Evolutionary conservation across 2,329 filamentous ascomycete genomes (phyloP).

Genomic region (Pseudocercospora vitis): DNA sequence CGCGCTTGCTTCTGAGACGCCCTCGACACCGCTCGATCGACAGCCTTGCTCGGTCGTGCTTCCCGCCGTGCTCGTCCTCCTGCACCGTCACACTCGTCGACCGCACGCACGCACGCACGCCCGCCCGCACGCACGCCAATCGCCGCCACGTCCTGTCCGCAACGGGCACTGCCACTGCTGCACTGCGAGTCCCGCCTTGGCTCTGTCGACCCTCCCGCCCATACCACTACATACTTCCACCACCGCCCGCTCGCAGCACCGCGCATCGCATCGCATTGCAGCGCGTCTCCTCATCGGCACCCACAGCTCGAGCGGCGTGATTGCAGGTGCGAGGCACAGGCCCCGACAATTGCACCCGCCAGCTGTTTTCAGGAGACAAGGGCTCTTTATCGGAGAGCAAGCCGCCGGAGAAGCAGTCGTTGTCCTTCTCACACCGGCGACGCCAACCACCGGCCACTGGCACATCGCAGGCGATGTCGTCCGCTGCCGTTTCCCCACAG

Average conservation of each 20-base stretch:
- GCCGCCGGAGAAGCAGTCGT: neutral
- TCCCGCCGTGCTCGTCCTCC: neutral
- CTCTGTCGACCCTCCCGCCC: neutral
- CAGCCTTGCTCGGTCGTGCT: conserved; percentile 5
- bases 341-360: neutral
- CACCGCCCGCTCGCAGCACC: neutral
- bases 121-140: too few relatives aligned
- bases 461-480: conserved; percentile 22
- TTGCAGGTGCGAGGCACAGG: conserved; percentile 6
- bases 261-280: conserved; percentile 4
- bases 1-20: neutral
- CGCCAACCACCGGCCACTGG: conserved; percentile 3
- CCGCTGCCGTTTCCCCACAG: conserved; percentile 25
- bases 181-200: neutral
- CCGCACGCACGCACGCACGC: too few relatives aligned
- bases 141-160: neutral
- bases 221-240: neutral
- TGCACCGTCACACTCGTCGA: too few relatives aligned
- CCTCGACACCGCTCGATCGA: conserved; percentile 9
- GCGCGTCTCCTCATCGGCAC: neutral
- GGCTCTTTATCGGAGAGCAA: neutral
- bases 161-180: neutral
- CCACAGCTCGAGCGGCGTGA: conserved; percentile 3
- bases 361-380: conserved; percentile 8
- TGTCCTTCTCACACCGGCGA: neutral